A percentile compares a stretch with the other conserved stretches of the same genome.
phyloP scores from a whole-genome alignment of 192 early-diverging fungal genomes.

The Kappamyces sp. region DNA sequence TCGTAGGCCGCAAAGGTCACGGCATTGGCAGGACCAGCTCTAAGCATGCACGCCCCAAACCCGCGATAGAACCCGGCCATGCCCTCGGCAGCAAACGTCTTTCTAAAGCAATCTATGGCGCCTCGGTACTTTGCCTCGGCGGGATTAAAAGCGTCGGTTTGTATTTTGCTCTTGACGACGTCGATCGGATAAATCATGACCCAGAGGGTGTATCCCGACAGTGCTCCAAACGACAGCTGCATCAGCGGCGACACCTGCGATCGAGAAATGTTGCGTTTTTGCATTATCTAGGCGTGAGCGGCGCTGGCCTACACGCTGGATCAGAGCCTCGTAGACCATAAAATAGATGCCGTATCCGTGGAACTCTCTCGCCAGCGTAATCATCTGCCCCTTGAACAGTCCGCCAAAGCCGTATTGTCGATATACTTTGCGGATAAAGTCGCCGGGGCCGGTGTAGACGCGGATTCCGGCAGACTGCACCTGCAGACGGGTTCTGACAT shows the following conservation, averaged over 20 bases:
- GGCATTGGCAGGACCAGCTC: constrained; percentile 92
- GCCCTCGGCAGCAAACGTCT: constrained; percentile 76
- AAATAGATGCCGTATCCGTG: constrained; percentile 94
- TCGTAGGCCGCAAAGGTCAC: constrained; percentile 89
- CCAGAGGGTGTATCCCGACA: constrained; percentile 80
- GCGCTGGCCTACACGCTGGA: constrained; percentile 62
- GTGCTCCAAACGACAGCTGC: constrained; percentile 76
- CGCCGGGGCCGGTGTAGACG: constrained; percentile 61
- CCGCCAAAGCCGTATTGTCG: constrained; percentile 65
- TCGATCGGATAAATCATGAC: constrained; percentile 78
- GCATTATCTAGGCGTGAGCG: constrained; percentile 36
- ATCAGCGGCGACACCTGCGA: constrained; percentile 68
- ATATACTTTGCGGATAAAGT: constrained; percentile 80
- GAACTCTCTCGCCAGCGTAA: constrained; percentile 84
- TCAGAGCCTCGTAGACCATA: constrained; percentile 81
- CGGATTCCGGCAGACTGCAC: constrained; percentile 56
- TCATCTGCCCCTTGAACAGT: constrained; percentile 85
- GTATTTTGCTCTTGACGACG: constrained; percentile 85
- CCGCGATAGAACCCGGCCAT: constrained; percentile 77
- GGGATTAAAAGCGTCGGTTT: constrained; percentile 78
- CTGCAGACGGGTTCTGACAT: constrained; percentile 91
- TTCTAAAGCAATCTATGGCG: constrained; percentile 71
- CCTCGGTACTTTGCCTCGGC: constrained; percentile 63
- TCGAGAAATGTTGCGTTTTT: constrained; percentile 49
- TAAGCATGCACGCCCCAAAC: constrained; percentile 70